Evolutionary conservation across 2,329 filamentous ascomycete species (phyloP).

Genomic region (Penicillium sp.): DNA sequence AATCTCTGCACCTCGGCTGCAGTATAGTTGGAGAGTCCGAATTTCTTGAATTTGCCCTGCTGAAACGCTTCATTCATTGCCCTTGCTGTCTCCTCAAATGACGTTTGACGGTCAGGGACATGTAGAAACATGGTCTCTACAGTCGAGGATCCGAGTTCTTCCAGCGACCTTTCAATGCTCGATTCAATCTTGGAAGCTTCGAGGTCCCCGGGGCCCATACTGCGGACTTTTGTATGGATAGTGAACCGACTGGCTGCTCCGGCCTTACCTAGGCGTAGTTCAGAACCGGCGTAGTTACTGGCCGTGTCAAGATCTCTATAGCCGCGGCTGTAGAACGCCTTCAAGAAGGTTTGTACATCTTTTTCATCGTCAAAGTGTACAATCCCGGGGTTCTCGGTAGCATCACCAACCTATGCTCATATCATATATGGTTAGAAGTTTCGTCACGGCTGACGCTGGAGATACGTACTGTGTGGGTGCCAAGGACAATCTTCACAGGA

Average conservation of each 20-base stretch:
- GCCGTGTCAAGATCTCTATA: constrained; percentile 1
- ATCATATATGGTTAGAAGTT: not conserved
- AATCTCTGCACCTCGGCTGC: not conserved
- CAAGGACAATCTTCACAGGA: constrained; percentile 1
- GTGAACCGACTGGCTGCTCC: not conserved
- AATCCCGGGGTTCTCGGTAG: not conserved
- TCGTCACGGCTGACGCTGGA: too few species aligned
- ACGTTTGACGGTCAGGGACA: not conserved
- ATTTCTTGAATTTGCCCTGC: constrained; percentile 2
- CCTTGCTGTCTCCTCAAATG: not conserved
- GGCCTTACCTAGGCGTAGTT: not conserved
- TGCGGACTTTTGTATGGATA: constrained; percentile 1
- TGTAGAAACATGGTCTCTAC: constrained; percentile 8
- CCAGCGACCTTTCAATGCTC: not conserved
- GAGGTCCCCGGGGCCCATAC: not conserved
- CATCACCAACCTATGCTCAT: not conserved
- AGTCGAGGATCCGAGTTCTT: not conserved
- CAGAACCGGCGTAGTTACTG: not conserved
- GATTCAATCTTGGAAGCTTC: not conserved
- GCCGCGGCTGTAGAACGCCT: not conserved
- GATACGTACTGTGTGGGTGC: constrained; percentile 1
- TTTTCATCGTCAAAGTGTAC: not conserved
- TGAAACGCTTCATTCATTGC: constrained; percentile 1
- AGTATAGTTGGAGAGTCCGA: not conserved
- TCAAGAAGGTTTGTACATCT: not conserved